Percentiles rank a stretch among this genome's conserved stretches.
These are phyloP conservation scores for Pecoramyces ruminantium DNA, from an alignment of 192 early-diverging fungal species.

Conservation along the genomic window DNA sequence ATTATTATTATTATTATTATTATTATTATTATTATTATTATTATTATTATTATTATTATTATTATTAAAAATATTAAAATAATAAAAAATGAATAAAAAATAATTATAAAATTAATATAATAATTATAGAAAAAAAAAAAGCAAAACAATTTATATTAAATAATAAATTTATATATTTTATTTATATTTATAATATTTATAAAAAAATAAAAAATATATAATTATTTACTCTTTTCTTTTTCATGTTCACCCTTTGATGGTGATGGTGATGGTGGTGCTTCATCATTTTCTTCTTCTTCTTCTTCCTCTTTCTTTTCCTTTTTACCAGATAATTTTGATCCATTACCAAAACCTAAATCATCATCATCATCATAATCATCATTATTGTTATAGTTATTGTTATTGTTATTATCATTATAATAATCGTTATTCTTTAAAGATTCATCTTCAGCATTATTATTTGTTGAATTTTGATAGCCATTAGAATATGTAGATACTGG, in stretches of 20 bases:
- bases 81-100: no score
- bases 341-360: slow-evolving; percentile 44
- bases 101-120: no score
- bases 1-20: no score
- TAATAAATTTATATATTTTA: background rate
- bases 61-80: no score
- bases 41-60: no score
- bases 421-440: background rate
- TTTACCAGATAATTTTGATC: slow-evolving; percentile 14
- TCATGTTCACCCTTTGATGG: background rate
- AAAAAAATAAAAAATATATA: background rate
- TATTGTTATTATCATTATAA: background rate
- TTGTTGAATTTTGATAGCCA: no score
- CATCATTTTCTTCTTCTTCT: slow-evolving; percentile 6
- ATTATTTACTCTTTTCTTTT: slow-evolving; percentile 2
- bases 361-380: slow-evolving; percentile 28
- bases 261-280: background rate
- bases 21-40: no score
- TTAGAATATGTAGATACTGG: background rate
- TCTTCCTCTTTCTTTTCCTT: slow-evolving; percentile 1
- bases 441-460: no score
- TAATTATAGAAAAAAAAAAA: no score
- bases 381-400: background rate
- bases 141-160: no score
- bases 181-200: background rate